These are phyloP conservation scores for Mortierella sp. DNA, from an alignment of 371 early-diverging fungal species.

Conservation along the genomic window DNA sequence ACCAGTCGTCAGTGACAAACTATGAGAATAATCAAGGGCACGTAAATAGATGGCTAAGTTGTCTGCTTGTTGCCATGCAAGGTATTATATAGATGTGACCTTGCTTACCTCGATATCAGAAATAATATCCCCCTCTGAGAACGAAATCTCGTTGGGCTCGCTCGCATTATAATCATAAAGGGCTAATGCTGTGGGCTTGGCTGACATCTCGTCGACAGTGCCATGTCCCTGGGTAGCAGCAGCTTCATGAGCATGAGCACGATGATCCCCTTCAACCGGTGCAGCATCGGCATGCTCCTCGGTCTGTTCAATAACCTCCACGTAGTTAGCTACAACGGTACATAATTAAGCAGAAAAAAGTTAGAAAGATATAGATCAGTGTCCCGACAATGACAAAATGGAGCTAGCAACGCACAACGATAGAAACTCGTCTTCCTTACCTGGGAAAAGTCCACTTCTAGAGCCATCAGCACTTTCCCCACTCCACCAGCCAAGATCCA, in stretches of 20 bases:
- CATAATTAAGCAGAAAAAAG: not conserved
- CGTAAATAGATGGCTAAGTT: not conserved
- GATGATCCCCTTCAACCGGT: not conserved
- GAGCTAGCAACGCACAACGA: not conserved
- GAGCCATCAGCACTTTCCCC: slow-evolving; percentile 81
- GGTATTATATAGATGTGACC: not conserved
- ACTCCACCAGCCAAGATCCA: slow-evolving; percentile 90
- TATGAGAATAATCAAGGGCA: not conserved
- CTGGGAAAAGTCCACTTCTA: slow-evolving; percentile 85
- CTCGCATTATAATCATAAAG: slow-evolving; percentile 88
- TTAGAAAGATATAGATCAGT: not conserved
- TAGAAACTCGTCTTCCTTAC: not conserved
- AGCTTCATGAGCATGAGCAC: slow-evolving; percentile 6
- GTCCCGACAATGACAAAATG: not conserved
- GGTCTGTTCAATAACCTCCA: slow-evolving; percentile 67
- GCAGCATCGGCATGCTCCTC: slow-evolving; percentile 15
- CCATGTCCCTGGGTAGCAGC: slow-evolving; percentile 13
- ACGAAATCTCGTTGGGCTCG: slow-evolving; percentile 90
- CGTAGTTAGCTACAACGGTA: slow-evolving; percentile 80
- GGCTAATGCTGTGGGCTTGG: slow-evolving; percentile 67
- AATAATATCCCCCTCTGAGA: slow-evolving; percentile 80
- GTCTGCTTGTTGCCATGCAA: not conserved
- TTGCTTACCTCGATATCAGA: slow-evolving; percentile 70
- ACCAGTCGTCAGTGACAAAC: slow-evolving; percentile 90
- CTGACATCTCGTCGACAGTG: slow-evolving; percentile 30